These are phyloP conservation scores for Rugonectria rugulosa DNA, from an alignment of 2,329 filamentous ascomycete species.

Conservation along the genomic window DNA sequence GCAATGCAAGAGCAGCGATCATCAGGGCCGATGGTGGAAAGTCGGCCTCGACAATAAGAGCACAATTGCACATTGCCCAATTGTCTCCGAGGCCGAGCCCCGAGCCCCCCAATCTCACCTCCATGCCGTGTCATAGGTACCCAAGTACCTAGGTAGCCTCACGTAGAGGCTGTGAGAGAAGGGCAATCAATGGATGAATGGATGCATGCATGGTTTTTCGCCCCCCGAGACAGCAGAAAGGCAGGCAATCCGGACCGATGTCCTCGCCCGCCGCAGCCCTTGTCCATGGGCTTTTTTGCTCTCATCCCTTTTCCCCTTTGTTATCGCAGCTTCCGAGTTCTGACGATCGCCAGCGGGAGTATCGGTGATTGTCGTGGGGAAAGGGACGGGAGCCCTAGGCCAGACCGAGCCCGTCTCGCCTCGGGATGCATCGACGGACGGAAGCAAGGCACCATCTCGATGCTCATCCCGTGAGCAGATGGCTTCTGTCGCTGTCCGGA, in stretches of 20 bases:
- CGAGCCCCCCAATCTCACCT: background rate
- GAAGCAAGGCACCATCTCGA: constrained; percentile 1
- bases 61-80: background rate
- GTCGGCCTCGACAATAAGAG: background rate
- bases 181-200: background rate
- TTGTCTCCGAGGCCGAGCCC: background rate
- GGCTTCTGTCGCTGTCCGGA: background rate
- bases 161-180: background rate
- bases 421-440: background rate
- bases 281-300: no score
- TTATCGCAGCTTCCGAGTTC: background rate
- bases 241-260: constrained; percentile 1
- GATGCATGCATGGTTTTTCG: no score
- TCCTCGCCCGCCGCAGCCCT: constrained; percentile 3
- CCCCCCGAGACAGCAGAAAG: constrained; percentile 1
- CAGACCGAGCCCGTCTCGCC: background rate
- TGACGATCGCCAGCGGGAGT: background rate
- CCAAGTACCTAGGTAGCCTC: no score
- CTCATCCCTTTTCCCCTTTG: no score
- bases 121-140: constrained; percentile 3
- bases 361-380: background rate
- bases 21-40: background rate
- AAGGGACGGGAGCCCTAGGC: no score
- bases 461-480: constrained; percentile 10
- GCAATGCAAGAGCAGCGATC: background rate